Base-by-base conservation (phyloP, 2,329 filamentous ascomycete species). In the Fusarium sp. region DNA sequence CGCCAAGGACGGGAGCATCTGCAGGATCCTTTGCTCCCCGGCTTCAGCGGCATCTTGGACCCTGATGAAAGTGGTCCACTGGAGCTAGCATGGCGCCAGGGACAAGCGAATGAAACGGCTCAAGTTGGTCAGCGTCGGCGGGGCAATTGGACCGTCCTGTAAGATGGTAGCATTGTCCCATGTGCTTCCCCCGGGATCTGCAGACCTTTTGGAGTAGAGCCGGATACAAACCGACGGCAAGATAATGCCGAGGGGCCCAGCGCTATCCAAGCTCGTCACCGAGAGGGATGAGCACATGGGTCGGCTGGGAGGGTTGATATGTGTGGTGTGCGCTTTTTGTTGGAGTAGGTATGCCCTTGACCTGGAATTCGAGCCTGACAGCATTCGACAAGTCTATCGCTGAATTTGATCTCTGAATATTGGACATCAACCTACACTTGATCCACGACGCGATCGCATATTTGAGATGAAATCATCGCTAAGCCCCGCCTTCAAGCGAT, bases 401-500 rank as follows among this genome's bases (percentile, higher is more conserved):
- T 4, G 23, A 4, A 23, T 23, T 23, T 23, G 23, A 23, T 23
- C 15, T 9, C 6, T 16, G 6, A 34, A 8, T 18, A 13, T 11
- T 16, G 6, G 10, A 18, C 23, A 48, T 18, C 23, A 23, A 5
- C 5, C 5, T 4, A 23, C 23, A 23, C 23, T 5, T 23, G 23
- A 18, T n/a, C 8, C 13, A 13, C 4, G 23, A 23, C 23, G 23
- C 23, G 23, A 23, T 23, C 8, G 7, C 13, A 11, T n/a, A n/a
- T 6, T 28, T 30, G 57, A 9, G 6, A 77, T 75, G 72, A 66
- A 68, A 34, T 57, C 60, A 13, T 56, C 72, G 4, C 65, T 71
- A 11, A 78, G 68, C n/a, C 79, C 78, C 4, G 68, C 68, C 2
- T 70, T 80, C 16, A 74, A 77, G 2, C 80, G 81, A 12, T 84